Percentiles rank a stretch among this genome's conserved stretches.
These are phyloP conservation scores for Penicillium egyptiacum DNA, from an alignment of 495 filamentous ascomycete species.

Conservation along the genomic window DNA sequence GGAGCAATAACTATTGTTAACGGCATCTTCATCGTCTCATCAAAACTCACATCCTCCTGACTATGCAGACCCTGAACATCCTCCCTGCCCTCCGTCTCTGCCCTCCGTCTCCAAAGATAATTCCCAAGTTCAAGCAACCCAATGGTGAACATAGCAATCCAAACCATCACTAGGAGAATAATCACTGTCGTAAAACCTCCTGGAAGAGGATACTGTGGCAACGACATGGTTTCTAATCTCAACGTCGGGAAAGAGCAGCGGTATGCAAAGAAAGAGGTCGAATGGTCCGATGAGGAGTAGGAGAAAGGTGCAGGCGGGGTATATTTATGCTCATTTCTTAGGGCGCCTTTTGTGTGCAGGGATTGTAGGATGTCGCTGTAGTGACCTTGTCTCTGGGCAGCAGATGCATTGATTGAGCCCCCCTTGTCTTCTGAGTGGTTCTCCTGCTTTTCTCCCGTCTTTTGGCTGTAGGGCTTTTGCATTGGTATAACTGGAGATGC, in stretches of 20 bases:
- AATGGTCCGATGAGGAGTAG: constrained; percentile 8
- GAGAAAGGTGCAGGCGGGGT: not conserved
- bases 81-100: not conserved
- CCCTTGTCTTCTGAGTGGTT: not conserved
- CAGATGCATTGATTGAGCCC: not conserved
- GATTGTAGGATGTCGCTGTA: constrained; percentile 20
- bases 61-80: constrained; percentile 1
- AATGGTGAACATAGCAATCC: constrained; percentile 31
- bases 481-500: constrained; percentile 3
- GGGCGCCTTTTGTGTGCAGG: not conserved
- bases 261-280: constrained; percentile 19
- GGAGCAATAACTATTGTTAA: constrained; percentile 8
- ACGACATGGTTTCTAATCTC: constrained; percentile 13
- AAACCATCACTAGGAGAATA: constrained; percentile 26
- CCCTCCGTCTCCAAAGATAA: constrained; percentile 21
- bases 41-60: not conserved
- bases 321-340: not conserved
- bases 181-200: constrained; percentile 23
- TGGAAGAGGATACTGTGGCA: constrained; percentile 14
- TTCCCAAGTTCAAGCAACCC: constrained; percentile 28
- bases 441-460: not conserved
- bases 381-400: constrained; percentile 6
- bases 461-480: constrained; percentile 6
- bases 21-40: constrained; percentile 15
- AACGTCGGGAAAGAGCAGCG: constrained; percentile 19